These are phyloP conservation scores for Clathrospora elynae DNA, from an alignment of 2,329 filamentous ascomycete genomes.

Conservation along the genomic window DNA sequence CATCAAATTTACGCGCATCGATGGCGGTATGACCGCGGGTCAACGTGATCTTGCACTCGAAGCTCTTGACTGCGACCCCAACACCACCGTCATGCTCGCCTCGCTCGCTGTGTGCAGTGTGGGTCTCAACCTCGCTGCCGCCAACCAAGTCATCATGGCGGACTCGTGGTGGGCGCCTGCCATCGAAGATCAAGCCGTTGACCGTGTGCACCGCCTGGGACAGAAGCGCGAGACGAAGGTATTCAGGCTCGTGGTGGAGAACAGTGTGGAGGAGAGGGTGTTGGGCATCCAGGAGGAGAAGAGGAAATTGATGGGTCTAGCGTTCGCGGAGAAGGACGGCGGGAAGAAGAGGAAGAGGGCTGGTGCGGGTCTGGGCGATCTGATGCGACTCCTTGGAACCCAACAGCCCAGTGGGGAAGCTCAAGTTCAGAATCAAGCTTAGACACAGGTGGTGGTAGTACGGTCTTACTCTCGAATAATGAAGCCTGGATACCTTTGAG, in stretches of 20 bases:
- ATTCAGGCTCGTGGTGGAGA: conserved; percentile 81
- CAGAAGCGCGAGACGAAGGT: conserved; percentile 80
- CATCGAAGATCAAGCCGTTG: conserved; percentile 89
- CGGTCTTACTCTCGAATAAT: too few species aligned
- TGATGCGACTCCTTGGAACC: conserved; percentile 49
- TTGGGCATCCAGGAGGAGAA: conserved; percentile 79
- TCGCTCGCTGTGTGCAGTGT: conserved; percentile 83
- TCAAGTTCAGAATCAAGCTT: conserved; percentile 1
- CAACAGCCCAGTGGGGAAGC: conserved; percentile 14
- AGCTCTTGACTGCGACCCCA: conserved; percentile 68
- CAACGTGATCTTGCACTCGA: conserved; percentile 74
- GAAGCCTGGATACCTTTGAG: too few species aligned
- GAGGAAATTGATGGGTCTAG: conserved; percentile 74
- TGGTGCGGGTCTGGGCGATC: conserved; percentile 54
- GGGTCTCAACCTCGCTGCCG: conserved; percentile 82
- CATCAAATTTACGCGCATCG: conserved; percentile 72
- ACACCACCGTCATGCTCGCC: conserved; percentile 77
- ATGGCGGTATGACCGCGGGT: conserved; percentile 75
- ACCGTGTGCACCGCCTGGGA: conserved; percentile 83
- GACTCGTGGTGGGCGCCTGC: conserved; percentile 92
- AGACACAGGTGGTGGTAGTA: too few species aligned
- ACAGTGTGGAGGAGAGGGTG: conserved; percentile 79
- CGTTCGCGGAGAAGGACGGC: conserved; percentile 73
- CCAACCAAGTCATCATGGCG: conserved; percentile 81
- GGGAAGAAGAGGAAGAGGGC: conserved; percentile 56